These are phyloP conservation scores for Oropetium thomaeum DNA, from an alignment of 176 grass and related monocot genomes.

Conservation along the genomic window DNA sequence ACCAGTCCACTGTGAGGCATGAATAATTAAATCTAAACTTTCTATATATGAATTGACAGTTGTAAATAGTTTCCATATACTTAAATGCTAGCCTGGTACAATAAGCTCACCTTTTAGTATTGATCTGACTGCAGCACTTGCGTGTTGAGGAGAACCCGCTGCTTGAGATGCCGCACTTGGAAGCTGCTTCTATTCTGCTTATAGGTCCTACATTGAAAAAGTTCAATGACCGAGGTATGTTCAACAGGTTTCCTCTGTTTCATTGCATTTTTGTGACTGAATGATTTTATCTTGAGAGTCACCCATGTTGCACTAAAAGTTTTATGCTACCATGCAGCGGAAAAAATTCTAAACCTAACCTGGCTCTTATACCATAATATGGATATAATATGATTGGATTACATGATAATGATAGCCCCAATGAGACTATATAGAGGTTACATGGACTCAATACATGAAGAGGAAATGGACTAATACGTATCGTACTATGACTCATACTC, in stretches of 20 bases:
- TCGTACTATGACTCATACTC: no score
- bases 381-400: no score
- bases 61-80: background rate
- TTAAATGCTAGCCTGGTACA: background rate
- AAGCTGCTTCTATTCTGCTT: conserved; percentile 74
- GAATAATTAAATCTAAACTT: conserved; percentile 27
- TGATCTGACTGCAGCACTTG: conserved; percentile 68
- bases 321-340: background rate
- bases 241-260: conserved; percentile 8
- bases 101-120: conserved; percentile 24
- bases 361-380: no score
- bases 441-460: no score
- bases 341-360: no score
- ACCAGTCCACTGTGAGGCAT: background rate
- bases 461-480: no score
- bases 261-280: conserved; percentile 19
- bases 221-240: conserved; percentile 85
- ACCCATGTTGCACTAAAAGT: conserved; percentile 3
- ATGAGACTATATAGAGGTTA: no score
- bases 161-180: conserved; percentile 80
- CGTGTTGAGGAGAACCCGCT: conserved; percentile 90
- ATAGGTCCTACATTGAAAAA: conserved; percentile 88
- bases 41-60: conserved; percentile 18
- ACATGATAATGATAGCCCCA: no score
- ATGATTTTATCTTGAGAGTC: conserved; percentile 6